These are phyloP conservation scores for Fraxinus greggii DNA, from an alignment of 305 asterid species.

Conservation along the genomic window DNA sequence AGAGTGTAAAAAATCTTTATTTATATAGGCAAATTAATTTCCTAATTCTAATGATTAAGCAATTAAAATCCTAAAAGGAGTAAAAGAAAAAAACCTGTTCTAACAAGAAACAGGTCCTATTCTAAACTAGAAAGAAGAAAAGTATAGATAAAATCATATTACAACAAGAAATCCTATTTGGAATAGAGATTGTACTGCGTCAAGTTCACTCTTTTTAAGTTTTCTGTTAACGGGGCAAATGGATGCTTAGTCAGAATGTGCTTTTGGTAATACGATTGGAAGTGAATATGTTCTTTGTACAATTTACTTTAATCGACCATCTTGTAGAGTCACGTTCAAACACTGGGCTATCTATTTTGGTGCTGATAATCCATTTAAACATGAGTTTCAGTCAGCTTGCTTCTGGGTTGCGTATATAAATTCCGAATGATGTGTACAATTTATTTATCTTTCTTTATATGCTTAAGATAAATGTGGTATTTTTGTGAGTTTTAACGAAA, in stretches of 20 bases:
- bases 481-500: neutral
- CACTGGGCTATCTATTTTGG: neutral
- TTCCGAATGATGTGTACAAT: neutral
- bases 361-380: neutral
- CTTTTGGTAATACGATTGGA: neutral
- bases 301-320: neutral
- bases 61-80: neutral
- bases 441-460: neutral
- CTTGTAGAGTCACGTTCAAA: neutral
- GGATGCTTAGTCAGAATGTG: slow-evolving; percentile 5
- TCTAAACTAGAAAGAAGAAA: neutral
- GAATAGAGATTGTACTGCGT: neutral
- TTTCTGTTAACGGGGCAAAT: neutral
- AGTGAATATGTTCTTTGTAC: neutral
- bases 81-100: neutral
- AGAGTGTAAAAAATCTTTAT: neutral
- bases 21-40: neutral
- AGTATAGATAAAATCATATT: neutral
- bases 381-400: neutral
- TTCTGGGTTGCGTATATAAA: neutral
- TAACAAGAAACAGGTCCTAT: neutral
- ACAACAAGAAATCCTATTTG: neutral
- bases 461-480: neutral
- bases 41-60: neutral
- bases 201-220: neutral